Evolutionary conservation across 225 moss, liverwort and hornwort genomes (phyloP), one percentile per base, ranked within the genome.

Genomic region (Asterella californica): DNA sequence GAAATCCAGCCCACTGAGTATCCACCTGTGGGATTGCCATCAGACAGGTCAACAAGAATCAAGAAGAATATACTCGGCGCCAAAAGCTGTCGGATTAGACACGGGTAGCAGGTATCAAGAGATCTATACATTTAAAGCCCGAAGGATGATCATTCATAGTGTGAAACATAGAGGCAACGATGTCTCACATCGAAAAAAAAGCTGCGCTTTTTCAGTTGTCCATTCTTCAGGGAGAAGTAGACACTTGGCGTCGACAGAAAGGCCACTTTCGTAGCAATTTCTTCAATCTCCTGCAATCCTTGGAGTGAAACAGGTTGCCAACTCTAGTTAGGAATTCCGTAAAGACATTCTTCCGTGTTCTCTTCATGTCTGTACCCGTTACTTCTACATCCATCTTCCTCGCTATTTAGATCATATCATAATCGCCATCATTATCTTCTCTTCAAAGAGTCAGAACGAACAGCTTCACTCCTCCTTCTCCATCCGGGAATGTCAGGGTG

Each of bases 211-310:
- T 92, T 89, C 70, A 99, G 88, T 49, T 92, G 88, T 29, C 72
- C 79, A 66, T 95, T 90, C 29, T 91, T 84, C 59, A 99, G 89
- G 29, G 95, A 99, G 84, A 99, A 99, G 90, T 93, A 99, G 24
- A 99, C 95, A 84, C 99, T 99, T 65, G 99, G 99, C 8, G 93
- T 93, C 30, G 99, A 99, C 72, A 99, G 55, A 70, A 99, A 99
- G 0, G 99, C 99, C 60, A 90, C 99, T 80, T 93, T 99, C 12
- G 99, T 94, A 15, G 99, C 93, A 64, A 88, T 89, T 65, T 93
- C 99, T 74, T 99, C 90, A 82, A 99, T 95, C 81, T 99, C 99
- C 83, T 90, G 63, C 76, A 53, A 55, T 75, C 70, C 67, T 15
- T 36, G 10, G 21, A 3, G 32, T 11, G 30, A 65, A 17, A 14